These are phyloP conservation scores for Neofusicoccum sp. DNA, from an alignment of 2,329 filamentous ascomycete genomes.

Conservation along the genomic window DNA sequence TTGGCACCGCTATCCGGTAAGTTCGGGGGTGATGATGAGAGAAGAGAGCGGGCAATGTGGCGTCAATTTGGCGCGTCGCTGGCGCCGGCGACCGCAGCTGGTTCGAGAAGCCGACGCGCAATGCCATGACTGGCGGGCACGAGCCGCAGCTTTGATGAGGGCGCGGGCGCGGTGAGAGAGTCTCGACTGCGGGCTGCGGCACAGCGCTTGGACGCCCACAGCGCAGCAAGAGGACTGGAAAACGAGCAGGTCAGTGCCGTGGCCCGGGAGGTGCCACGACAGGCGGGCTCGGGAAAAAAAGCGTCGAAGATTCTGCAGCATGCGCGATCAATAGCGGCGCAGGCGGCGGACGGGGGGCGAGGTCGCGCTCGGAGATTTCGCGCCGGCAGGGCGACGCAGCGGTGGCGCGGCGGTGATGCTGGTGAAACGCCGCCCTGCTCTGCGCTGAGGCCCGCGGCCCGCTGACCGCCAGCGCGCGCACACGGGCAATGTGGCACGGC, in stretches of 20 bases:
- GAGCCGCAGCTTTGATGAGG: neutral
- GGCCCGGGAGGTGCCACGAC: constrained; percentile 12
- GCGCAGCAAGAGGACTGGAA: neutral
- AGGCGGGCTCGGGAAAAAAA: neutral
- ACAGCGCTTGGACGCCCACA: neutral
- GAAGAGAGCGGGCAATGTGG: neutral
- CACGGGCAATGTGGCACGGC: constrained; percentile 8
- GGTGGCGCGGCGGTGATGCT: neutral
- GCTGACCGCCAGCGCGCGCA: constrained; percentile 11
- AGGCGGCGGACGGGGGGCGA: neutral
- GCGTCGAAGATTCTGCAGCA: neutral
- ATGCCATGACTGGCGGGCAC: neutral
- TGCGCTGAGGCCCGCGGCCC: neutral
- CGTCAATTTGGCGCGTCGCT: neutral
- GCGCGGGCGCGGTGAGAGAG: neutral
- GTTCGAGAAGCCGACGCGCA: neutral
- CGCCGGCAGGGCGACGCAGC: neutral
- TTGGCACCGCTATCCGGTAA: neutral
- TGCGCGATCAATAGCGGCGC: neutral
- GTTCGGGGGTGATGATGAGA: neutral
- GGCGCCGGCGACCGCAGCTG: neutral
- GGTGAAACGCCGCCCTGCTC: constrained; percentile 11
- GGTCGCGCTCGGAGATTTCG: constrained; percentile 1
- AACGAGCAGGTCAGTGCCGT: neutral
- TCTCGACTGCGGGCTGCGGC: constrained; percentile 1